Evolutionary conservation across 2,329 filamentous ascomycete genomes (phyloP).

Genomic region (Talaromyces amestolkiae): DNA sequence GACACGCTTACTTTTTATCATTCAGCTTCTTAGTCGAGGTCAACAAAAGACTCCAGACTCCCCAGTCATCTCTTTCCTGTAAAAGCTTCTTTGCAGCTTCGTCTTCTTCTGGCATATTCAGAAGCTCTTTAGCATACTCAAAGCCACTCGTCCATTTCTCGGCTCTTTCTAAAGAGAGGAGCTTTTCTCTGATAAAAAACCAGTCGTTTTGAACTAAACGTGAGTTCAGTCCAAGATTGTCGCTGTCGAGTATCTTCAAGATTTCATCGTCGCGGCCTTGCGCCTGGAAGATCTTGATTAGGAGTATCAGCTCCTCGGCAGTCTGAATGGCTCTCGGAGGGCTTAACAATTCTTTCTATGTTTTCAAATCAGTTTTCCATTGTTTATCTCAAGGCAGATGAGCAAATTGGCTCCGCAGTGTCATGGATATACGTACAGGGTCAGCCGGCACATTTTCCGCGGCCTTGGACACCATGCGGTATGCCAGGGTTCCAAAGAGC

Average conservation of each 20-base stretch:
- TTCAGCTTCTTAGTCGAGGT: constrained; percentile 33
- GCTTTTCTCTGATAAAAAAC: constrained; percentile 40
- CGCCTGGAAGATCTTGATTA: constrained; percentile 44
- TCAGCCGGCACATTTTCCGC: constrained; percentile 44
- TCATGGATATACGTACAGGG: constrained; percentile 36
- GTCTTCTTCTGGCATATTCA: constrained; percentile 36
- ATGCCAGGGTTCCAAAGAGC: constrained; percentile 51
- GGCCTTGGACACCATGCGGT: constrained; percentile 50
- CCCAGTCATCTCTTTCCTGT: constrained; percentile 46
- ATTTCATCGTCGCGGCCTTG: constrained; percentile 42
- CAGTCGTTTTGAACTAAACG: constrained; percentile 45
- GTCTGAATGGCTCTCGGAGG: constrained; percentile 46
- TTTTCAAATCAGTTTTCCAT: neutral
- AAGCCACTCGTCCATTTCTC: constrained; percentile 41
- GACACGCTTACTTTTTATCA: constrained; percentile 32
- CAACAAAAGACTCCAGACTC: constrained; percentile 46
- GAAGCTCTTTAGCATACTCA: constrained; percentile 36
- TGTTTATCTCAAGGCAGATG: neutral
- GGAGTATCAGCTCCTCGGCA: constrained; percentile 46
- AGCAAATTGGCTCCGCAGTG: neutral
- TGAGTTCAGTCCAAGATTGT: constrained; percentile 43
- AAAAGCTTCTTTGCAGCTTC: constrained; percentile 27
- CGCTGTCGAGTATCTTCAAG: constrained; percentile 43
- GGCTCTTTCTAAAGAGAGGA: constrained; percentile 37
- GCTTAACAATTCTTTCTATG: constrained; percentile 42